These are phyloP conservation scores for Asterochloris sp. DNA, from an alignment of 139 green algal genomes.

Conservation along the genomic window DNA sequence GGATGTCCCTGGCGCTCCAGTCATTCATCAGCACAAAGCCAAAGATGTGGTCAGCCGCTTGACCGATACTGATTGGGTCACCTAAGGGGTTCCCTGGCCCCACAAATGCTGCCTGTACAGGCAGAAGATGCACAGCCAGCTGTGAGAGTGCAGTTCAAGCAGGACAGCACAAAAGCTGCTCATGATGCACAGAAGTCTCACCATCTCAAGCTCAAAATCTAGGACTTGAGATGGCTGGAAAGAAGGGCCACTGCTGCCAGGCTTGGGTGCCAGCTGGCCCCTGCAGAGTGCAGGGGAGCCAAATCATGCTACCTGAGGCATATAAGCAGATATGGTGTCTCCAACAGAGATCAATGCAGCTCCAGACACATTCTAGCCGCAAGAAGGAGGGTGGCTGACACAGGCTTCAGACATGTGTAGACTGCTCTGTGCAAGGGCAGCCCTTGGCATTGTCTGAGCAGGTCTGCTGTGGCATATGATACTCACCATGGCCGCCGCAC, in stretches of 20 bases:
- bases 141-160: neutral
- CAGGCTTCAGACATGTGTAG: too few relatives aligned
- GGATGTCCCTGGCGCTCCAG: conserved; percentile 93
- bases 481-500: conserved; percentile 63
- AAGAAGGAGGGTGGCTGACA: too few relatives aligned
- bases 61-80: conserved; percentile 42
- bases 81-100: conserved; percentile 80
- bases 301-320: too few relatives aligned
- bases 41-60: conserved; percentile 81
- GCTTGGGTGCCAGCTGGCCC: conserved; percentile 35
- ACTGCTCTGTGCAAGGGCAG: too few relatives aligned
- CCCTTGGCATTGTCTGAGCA: too few relatives aligned
- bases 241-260: neutral
- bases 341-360: too few relatives aligned
- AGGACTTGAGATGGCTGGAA: conserved; percentile 52
- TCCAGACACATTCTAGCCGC: too few relatives aligned
- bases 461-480: neutral
- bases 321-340: too few relatives aligned
- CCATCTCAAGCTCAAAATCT: conserved; percentile 95
- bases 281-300: conserved; percentile 17
- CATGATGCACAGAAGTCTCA: conserved; percentile 25
- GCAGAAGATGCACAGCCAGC: neutral
- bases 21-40: conserved; percentile 94
- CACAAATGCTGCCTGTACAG: conserved; percentile 61
- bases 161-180: neutral